phyloP scores from a whole-genome alignment of 2,329 filamentous ascomycete genomes.

The Stachybotrys chlorohalonatus region DNA sequence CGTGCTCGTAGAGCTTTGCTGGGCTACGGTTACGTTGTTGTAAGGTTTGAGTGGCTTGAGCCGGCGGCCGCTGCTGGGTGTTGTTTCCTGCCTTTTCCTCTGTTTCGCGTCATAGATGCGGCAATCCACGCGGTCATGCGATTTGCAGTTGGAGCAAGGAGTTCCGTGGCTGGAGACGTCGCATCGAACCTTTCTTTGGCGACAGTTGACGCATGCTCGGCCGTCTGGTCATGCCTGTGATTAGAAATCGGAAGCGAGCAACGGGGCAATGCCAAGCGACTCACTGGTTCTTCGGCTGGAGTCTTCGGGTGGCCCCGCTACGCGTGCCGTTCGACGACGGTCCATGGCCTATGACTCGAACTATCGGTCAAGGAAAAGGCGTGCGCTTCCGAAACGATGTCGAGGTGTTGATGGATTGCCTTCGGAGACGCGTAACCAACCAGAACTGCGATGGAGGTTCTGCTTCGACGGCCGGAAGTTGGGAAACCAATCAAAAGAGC shows the following conservation, averaged over 20 bases:
- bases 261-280: neutral
- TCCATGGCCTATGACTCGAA: neutral
- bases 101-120: conserved; percentile 38
- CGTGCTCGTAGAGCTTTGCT: neutral
- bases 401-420: neutral
- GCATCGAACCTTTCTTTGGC: conserved; percentile 41
- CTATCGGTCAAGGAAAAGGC: neutral
- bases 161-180: conserved; percentile 36
- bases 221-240: conserved; percentile 14
- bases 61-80: neutral
- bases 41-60: neutral
- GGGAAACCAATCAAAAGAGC: too few species aligned
- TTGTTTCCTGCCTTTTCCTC: conserved; percentile 21
- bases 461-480: too few species aligned
- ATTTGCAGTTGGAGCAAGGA: conserved; percentile 38
- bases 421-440: neutral
- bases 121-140: conserved; percentile 30
- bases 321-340: neutral
- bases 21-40: neutral
- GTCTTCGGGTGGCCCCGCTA: neutral
- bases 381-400: neutral
- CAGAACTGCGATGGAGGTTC: too few species aligned
- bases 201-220: conserved; percentile 36
- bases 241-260: neutral
- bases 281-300: neutral